Conservation (phyloP, 2,329 filamentous ascomycete genomes). For the Diaporthe aspalathi region DNA sequence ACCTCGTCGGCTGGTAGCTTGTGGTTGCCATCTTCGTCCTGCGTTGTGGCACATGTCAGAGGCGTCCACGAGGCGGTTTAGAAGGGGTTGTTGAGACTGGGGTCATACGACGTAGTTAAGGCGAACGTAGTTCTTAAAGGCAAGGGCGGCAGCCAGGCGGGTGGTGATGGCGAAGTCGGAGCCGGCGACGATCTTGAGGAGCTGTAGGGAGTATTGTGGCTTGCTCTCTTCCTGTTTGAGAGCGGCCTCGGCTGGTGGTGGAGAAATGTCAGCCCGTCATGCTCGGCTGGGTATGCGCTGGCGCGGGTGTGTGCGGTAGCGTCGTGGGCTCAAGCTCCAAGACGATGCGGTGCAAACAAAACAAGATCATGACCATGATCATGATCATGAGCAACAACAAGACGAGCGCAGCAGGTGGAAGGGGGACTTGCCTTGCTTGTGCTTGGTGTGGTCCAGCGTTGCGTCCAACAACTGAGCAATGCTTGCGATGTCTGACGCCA, state of each 20-base stretch:
- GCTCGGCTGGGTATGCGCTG: background rate
- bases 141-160: conserved; percentile 87
- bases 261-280: conserved; percentile 31
- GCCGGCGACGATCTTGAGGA: conserved; percentile 91
- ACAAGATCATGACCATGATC: background rate
- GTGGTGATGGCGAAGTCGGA: conserved; percentile 79
- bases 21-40: conserved; percentile 94
- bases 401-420: background rate
- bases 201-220: conserved; percentile 85
- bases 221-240: conserved; percentile 84
- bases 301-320: background rate
- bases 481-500: conserved; percentile 67
- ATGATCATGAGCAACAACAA: too few relatives aligned
- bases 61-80: background rate
- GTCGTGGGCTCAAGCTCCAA: background rate
- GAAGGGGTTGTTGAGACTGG: conserved; percentile 39
- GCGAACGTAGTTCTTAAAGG: conserved; percentile 99
- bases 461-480: conserved; percentile 89
- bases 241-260: conserved; percentile 77
- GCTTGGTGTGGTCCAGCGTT: conserved; percentile 87
- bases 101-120: conserved; percentile 86
- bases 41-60: conserved; percentile 35
- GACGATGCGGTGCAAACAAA: conserved; percentile 26
- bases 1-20: conserved; percentile 88
- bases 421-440: conserved; percentile 81